Base-by-base conservation (phyloP, 2,329 filamentous ascomycete genomes). In the Moelleriella libera region DNA sequence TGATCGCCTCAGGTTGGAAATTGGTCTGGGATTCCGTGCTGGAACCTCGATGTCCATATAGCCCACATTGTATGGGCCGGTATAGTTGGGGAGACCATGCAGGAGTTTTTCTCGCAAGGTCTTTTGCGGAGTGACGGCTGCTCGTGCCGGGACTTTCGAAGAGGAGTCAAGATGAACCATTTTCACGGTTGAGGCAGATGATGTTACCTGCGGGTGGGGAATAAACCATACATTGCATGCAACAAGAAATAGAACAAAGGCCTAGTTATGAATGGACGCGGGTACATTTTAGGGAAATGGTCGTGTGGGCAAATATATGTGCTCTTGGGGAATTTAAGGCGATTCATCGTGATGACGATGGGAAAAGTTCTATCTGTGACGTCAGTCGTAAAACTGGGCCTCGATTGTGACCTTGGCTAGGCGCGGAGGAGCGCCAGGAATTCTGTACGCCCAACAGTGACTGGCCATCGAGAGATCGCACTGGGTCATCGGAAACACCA, bases 11-110 rank as follows among this genome's bases (percentile, higher is more conserved):
- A 69, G 64, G 50, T 59, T 57, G 11, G 64, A 71, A 47, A 70
- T 63, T 9, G 60, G 58, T 28, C 64, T 60, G 10, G 67, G 66
- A 1, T 63, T 49, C 10, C 64, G 58, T 12, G 70, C 72, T 5
- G 80, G 78, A 30, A 83, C 70, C 59, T 85, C 81, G 48, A 82
- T 68, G 54, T 85, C 80, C 58, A 83, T 70, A 10, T 78, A 83
- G 30, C 82, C 82, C 41, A 87, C 82, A 51, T 73, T 72, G 60
- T 84, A 83, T 0, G 78, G 78, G 0, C 82, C 82, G 1, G 74
- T 71, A 56, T 83, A 82, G 11, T 69, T 58, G 4, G 82, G 81
- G 45, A 85, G 75, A 4, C 61, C 55, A 55, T 69, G 65, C 39
- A 69, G 58, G 44, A 69, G 54, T n/a, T 55, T 55, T 47, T 70